Percentiles rank a stretch among this genome's conserved stretches.
phyloP scores from a whole-genome alignment of 148 eudicot genomes.

The Gaultheria prostrata region DNA sequence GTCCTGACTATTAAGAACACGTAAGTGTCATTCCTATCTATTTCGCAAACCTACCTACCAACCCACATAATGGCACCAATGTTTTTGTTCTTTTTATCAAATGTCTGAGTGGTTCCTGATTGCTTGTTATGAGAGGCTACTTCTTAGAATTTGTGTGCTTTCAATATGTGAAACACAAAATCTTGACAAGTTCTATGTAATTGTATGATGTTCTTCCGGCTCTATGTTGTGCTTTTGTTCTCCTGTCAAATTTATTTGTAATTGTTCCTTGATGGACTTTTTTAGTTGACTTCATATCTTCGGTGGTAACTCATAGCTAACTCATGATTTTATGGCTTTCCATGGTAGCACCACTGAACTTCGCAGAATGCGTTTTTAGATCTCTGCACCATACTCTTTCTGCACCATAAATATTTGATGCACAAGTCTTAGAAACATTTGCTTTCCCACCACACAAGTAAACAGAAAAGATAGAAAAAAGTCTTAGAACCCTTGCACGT shows the following conservation, averaged over 20 bases:
- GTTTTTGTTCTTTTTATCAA: neutral
- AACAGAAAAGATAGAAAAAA: no score
- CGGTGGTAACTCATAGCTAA: neutral
- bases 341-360: neutral
- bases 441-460: neutral
- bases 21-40: constrained; percentile 43
- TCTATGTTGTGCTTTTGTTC: neutral
- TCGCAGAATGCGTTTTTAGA: neutral
- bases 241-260: neutral
- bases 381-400: neutral
- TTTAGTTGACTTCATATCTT: neutral
- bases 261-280: neutral
- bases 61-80: neutral
- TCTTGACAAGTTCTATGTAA: neutral
- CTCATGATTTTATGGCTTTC: neutral
- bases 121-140: neutral
- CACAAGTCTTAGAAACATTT: neutral
- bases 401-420: no score
- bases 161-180: neutral
- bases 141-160: neutral
- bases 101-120: neutral
- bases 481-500: neutral
- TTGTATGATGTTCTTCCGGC: neutral
- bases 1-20: constrained; percentile 81
- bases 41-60: neutral